These are phyloP conservation scores for Cryptococcus wingfieldii DNA, from an alignment of 1,284 basidiomycete genomes.

Conservation along the genomic window DNA sequence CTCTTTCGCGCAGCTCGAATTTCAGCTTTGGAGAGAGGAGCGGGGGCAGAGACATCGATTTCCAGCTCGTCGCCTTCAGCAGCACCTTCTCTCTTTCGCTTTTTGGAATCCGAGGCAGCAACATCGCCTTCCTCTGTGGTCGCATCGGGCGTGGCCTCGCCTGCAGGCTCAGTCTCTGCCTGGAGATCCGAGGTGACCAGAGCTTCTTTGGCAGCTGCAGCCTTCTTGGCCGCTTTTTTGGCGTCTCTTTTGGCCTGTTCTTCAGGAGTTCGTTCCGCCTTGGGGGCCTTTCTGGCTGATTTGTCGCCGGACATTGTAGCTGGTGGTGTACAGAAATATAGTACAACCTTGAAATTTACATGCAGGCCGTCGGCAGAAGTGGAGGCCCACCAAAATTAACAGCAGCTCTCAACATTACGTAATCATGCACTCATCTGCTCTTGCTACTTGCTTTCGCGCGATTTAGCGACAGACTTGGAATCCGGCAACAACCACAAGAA, in stretches of 20 bases:
- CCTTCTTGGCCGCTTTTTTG: conserved; percentile 34
- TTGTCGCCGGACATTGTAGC: conserved; percentile 9
- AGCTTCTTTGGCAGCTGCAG: conserved; percentile 21
- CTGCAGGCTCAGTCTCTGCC: background rate
- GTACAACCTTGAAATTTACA: background rate
- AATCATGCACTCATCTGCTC: background rate
- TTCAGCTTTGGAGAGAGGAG: conserved; percentile 48
- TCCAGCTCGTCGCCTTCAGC: conserved; percentile 38
- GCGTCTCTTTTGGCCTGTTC: conserved; percentile 42
- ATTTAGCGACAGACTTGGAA: background rate
- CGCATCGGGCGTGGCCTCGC: conserved; percentile 6
- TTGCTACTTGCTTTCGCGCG: background rate
- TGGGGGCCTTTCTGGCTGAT: conserved; percentile 7
- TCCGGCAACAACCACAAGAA: background rate
- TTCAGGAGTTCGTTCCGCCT: conserved; percentile 38
- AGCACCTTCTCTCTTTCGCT: conserved; percentile 24
- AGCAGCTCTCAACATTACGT: background rate
- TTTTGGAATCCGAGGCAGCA: conserved; percentile 9
- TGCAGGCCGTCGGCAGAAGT: background rate
- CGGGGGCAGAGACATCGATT: conserved; percentile 44
- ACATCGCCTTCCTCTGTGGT: conserved; percentile 9
- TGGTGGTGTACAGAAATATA: background rate
- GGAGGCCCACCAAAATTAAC: background rate
- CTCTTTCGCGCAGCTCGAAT: conserved; percentile 43
- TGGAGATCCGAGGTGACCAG: conserved; percentile 4